Percentiles rank a stretch among this genome's conserved stretches.
Conservation (phyloP, 1,284 basidiomycete species). For the Ceratobasidium sp. region DNA sequence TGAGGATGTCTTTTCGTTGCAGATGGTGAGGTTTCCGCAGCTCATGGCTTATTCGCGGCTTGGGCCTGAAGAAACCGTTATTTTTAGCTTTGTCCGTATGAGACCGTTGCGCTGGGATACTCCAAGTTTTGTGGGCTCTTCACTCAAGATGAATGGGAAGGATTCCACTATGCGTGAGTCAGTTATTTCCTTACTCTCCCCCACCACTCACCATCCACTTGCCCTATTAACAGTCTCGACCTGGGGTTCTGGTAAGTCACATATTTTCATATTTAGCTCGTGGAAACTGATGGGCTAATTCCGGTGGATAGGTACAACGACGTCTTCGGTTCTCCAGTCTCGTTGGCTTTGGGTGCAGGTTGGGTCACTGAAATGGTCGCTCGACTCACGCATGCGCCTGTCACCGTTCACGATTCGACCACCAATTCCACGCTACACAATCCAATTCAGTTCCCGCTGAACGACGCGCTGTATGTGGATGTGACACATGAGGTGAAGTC, state of each 20-base stretch:
- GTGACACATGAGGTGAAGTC: slow-evolving; percentile 60
- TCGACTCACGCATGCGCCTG: slow-evolving; percentile 62
- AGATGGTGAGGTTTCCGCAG: slow-evolving; percentile 58
- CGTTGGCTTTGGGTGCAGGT: slow-evolving; percentile 70
- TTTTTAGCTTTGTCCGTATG: slow-evolving; percentile 65
- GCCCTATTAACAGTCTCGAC: slow-evolving; percentile 51
- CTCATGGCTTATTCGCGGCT: slow-evolving; percentile 49
- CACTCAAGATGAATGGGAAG: slow-evolving; percentile 73
- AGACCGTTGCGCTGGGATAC: slow-evolving; percentile 90
- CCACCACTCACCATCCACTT: slow-evolving; percentile 48
- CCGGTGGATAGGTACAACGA: slow-evolving; percentile 53
- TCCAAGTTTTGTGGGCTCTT: slow-evolving; percentile 88
- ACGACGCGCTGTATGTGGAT: slow-evolving; percentile 69
- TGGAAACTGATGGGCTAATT: neutral
- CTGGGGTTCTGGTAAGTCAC: slow-evolving; percentile 64
- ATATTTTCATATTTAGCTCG: neutral
- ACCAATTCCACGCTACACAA: slow-evolving; percentile 68
- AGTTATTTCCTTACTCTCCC: neutral
- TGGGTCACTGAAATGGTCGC: slow-evolving; percentile 69
- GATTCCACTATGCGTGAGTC: slow-evolving; percentile 66
- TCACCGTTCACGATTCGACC: slow-evolving; percentile 62
- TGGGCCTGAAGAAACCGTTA: slow-evolving; percentile 46
- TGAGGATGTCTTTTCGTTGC: slow-evolving; percentile 77
- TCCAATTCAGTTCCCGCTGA: slow-evolving; percentile 68
- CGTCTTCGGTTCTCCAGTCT: slow-evolving; percentile 65